These are phyloP conservation scores for Alternaria triticina DNA, from an alignment of 2,329 filamentous ascomycete species.

Conservation along the genomic window DNA sequence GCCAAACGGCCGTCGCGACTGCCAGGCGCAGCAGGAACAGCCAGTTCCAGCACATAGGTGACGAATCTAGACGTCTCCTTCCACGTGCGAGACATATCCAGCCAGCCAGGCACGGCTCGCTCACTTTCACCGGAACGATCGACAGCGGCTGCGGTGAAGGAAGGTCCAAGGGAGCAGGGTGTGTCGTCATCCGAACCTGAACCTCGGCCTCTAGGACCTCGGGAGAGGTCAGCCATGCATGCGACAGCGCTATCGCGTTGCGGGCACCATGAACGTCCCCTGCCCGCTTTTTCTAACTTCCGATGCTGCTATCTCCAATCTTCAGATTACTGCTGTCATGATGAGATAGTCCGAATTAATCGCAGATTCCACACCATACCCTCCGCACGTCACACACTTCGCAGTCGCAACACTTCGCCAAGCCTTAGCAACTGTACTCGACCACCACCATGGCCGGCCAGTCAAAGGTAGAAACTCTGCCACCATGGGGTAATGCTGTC, in stretches of 20 bases:
- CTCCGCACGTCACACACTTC: conserved; percentile 23
- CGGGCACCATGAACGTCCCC: conserved; percentile 24
- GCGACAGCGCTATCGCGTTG: conserved; percentile 31
- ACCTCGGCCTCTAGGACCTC: conserved; percentile 45
- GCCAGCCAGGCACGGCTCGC: background rate
- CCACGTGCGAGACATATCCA: background rate
- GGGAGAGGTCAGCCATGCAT: conserved; percentile 42
- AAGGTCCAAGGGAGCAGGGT: background rate
- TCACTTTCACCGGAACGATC: background rate
- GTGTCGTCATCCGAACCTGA: conserved; percentile 23
- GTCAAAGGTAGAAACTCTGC: conserved; percentile 73
- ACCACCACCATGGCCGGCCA: conserved; percentile 57
- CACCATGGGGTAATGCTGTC: conserved; percentile 91
- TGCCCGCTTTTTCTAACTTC: conserved; percentile 21
- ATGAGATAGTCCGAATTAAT: conserved; percentile 31
- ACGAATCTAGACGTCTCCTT: background rate
- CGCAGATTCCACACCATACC: conserved; percentile 15
- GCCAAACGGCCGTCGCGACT: conserved; percentile 8
- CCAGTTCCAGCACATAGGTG: background rate
- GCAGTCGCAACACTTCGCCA: conserved; percentile 10
- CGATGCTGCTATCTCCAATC: conserved; percentile 11
- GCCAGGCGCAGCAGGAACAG: background rate
- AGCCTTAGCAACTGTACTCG: background rate
- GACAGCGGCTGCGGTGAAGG: background rate
- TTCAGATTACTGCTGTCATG: conserved; percentile 5